These are phyloP conservation scores for Apiotrichum akiyoshidainum DNA, from an alignment of 1,284 basidiomycete species.

Conservation along the genomic window DNA sequence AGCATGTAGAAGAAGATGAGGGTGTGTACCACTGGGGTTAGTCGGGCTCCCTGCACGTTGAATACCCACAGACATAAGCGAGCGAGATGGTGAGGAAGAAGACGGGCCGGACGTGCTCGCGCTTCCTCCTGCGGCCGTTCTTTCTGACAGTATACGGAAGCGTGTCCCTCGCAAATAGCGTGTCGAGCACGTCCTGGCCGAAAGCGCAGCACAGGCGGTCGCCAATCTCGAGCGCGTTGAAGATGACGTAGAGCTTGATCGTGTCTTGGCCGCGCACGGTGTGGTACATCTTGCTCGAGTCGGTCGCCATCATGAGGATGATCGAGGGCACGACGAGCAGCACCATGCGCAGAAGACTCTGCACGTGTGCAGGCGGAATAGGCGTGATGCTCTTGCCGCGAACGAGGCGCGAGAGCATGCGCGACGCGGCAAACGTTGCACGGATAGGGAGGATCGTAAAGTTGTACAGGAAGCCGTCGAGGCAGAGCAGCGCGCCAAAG, in stretches of 20 bases:
- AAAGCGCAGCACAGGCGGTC: constrained; percentile 94
- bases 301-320: constrained; percentile 77
- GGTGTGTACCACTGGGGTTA: constrained; percentile 69
- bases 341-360: constrained; percentile 66
- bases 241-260: constrained; percentile 98
- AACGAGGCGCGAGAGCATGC: constrained; percentile 52
- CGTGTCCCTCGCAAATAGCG: constrained; percentile 89
- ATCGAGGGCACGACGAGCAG: constrained; percentile 72
- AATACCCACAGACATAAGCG: constrained; percentile 71
- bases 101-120: constrained; percentile 61
- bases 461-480: constrained; percentile 96
- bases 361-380: constrained; percentile 40
- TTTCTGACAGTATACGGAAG: constrained; percentile 24
- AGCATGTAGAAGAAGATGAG: constrained; percentile 97
- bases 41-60: constrained; percentile 2
- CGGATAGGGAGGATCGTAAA: constrained; percentile 97
- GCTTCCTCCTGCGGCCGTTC: constrained; percentile 32
- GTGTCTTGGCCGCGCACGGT: constrained; percentile 97
- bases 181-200: constrained; percentile 95
- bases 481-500: constrained; percentile 89
- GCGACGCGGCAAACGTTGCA: constrained; percentile 64
- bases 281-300: constrained; percentile 98
- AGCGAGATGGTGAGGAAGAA: constrained; percentile 81
- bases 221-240: constrained; percentile 97
- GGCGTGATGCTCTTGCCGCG: constrained; percentile 22